A percentile compares a stretch with the other conserved stretches of the same genome.
Conservation (phyloP, 768 basidiomycete genomes). For the Rhodotorula diobovata region DNA sequence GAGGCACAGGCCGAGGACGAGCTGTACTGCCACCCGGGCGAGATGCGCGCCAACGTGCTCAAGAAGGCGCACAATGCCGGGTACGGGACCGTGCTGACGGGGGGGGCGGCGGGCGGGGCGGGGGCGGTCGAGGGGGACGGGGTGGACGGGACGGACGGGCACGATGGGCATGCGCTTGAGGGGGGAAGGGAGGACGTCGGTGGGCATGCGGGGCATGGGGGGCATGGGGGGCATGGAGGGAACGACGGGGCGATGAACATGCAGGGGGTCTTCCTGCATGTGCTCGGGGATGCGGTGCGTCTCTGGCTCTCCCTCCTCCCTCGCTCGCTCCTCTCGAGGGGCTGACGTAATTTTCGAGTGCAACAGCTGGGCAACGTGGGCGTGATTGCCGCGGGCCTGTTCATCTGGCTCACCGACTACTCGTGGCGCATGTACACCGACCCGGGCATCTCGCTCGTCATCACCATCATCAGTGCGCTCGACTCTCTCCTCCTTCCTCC, state of each 20-base stretch:
- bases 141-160: too few species aligned
- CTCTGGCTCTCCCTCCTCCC: conserved; percentile 7
- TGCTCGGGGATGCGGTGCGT: conserved; percentile 77
- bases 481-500: too few species aligned
- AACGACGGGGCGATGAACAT: conserved; percentile 84
- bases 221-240: conserved; percentile 42
- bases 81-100: conserved; percentile 15
- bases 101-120: not conserved
- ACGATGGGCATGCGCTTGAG: too few species aligned
- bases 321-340: fast-evolving
- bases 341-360: not conserved
- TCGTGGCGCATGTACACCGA: conserved; percentile 85
- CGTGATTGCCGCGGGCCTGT: conserved; percentile 86
- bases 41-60: conserved; percentile 52
- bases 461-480: conserved; percentile 69
- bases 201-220: conserved; percentile 10
- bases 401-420: conserved; percentile 88
- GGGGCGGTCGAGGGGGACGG: too few species aligned
- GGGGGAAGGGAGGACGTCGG: not conserved
- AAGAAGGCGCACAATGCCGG: conserved; percentile 78
- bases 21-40: conserved; percentile 61
- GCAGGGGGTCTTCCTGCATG: conserved; percentile 90
- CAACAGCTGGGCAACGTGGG: conserved; percentile 81
- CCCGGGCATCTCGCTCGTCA: conserved; percentile 85
- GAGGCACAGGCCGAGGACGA: conserved; percentile 48